A percentile compares a stretch with the other conserved stretches of the same genome.
Evolutionary conservation across 1,284 basidiomycete genomes (phyloP).

Genomic region (Leccinum fallax): DNA sequence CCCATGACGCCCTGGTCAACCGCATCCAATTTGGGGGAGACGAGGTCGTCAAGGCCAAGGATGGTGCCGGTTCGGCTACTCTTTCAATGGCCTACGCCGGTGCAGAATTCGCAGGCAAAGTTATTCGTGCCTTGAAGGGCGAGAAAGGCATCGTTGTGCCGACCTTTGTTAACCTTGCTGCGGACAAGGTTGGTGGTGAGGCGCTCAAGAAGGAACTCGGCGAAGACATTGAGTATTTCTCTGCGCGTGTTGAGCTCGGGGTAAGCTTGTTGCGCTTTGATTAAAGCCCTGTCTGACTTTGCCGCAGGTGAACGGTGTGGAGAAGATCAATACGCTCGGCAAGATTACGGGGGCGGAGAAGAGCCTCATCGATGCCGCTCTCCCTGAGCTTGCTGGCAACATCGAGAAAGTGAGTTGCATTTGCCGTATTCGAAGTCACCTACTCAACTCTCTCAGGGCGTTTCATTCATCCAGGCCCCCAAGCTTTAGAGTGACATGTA

Average conservation of each 20-base stretch:
- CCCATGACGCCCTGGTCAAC: constrained; percentile 64
- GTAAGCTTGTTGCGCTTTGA: constrained; percentile 46
- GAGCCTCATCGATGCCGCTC: constrained; percentile 72
- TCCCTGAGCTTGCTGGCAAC: constrained; percentile 82
- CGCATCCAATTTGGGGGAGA: constrained; percentile 97
- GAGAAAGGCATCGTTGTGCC: constrained; percentile 87
- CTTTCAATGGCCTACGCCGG: constrained; percentile 93
- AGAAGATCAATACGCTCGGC: constrained; percentile 80
- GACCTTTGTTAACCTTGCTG: constrained; percentile 80
- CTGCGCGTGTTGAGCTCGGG: constrained; percentile 82
- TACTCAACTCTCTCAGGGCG: constrained; percentile 33
- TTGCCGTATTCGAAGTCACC: background rate
- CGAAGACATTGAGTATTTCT: constrained; percentile 80
- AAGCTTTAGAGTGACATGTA: constrained; percentile 37
- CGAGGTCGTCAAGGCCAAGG: constrained; percentile 93
- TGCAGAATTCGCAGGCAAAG: constrained; percentile 78
- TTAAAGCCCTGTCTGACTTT: constrained; percentile 5
- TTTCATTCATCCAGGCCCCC: constrained; percentile 38
- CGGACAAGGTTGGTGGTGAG: constrained; percentile 74
- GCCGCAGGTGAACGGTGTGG: constrained; percentile 73
- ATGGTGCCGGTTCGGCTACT: constrained; percentile 84
- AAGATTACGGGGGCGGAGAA: constrained; percentile 73
- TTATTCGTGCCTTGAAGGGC: constrained; percentile 86
- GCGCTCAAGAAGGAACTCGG: constrained; percentile 65
- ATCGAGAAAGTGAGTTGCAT: constrained; percentile 65